A percentile compares a stretch with the other conserved stretches of the same genome.
phyloP scores from a whole-genome alignment of 208 protist genomes.

The Acanthamoeba castellanii region DNA sequence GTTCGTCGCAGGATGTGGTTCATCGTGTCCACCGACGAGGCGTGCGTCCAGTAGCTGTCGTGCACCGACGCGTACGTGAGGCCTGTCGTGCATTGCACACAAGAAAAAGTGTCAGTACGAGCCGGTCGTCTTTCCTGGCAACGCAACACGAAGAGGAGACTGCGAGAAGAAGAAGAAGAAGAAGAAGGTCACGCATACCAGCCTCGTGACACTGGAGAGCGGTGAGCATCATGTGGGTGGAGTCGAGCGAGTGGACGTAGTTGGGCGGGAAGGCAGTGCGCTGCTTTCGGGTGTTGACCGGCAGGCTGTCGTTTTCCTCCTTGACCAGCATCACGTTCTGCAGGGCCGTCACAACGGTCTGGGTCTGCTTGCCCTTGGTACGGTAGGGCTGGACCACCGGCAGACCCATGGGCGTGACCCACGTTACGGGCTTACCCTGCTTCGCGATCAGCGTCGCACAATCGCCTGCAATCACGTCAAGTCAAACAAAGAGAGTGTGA shows the following conservation, averaged over 20 bases:
- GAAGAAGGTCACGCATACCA: slow-evolving; percentile 71
- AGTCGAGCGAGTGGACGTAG: slow-evolving; percentile 98
- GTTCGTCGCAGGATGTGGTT: slow-evolving; percentile 95
- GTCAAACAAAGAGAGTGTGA: not conserved
- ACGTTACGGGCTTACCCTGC: slow-evolving; percentile 93
- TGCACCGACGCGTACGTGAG: slow-evolving; percentile 96
- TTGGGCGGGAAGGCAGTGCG: slow-evolving; percentile 97
- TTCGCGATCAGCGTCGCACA: slow-evolving; percentile 74
- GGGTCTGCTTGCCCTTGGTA: slow-evolving; percentile 73
- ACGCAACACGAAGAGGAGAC: not conserved
- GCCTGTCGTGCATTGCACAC: not conserved
- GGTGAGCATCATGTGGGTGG: slow-evolving; percentile 98
- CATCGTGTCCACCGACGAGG: slow-evolving; percentile 94
- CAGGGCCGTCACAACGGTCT: not conserved
- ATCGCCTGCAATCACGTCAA: not conserved
- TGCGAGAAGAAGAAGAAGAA: not conserved
- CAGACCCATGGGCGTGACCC: slow-evolving; percentile 97
- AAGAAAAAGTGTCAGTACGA: no score
- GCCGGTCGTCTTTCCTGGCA: no score
- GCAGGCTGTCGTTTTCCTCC: slow-evolving; percentile 60
- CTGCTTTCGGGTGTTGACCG: slow-evolving; percentile 81
- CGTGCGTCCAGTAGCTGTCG: slow-evolving; percentile 99
- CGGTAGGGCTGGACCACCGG: slow-evolving; percentile 98
- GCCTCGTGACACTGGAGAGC: slow-evolving; percentile 94
- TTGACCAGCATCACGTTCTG: slow-evolving; percentile 70